Conservation (phyloP, 306 rosid species). For the Rubus idaeus region DNA sequence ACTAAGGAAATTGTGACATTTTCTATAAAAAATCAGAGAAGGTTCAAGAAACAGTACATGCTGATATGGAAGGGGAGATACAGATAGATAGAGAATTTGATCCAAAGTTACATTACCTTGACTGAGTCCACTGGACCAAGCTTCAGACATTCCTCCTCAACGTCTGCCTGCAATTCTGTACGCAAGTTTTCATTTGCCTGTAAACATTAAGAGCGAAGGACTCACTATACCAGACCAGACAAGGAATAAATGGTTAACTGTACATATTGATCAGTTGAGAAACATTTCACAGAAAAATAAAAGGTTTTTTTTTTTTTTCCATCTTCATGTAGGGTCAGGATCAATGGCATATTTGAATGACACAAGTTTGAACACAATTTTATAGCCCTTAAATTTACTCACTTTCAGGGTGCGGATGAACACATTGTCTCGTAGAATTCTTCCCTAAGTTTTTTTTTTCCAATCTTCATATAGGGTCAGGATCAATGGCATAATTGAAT, state of each 20-base stretch:
- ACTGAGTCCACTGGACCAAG: constrained; percentile 82
- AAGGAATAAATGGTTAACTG: neutral
- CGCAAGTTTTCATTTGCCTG: constrained; percentile 81
- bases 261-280: neutral
- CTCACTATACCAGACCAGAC: constrained; percentile 14
- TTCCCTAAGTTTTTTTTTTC: too few species aligned
- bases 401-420: neutral
- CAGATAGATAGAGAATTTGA: neutral
- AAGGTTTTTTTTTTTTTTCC: neutral
- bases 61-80: neutral
- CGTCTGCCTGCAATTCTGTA: constrained; percentile 78
- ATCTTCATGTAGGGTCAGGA: neutral
- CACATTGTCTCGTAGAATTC: neutral
- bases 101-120: constrained; percentile 51
- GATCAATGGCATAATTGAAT: neutral
- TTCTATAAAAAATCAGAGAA: neutral
- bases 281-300: neutral
- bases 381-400: neutral
- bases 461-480: too few species aligned
- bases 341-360: neutral
- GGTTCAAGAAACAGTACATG: neutral
- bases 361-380: neutral
- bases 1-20: neutral
- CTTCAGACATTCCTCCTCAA: constrained; percentile 79
- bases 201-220: constrained; percentile 14